These are phyloP conservation scores for Isoetes taiwanensis DNA, from an alignment of 75 land plant genomes.

Conservation along the genomic window DNA sequence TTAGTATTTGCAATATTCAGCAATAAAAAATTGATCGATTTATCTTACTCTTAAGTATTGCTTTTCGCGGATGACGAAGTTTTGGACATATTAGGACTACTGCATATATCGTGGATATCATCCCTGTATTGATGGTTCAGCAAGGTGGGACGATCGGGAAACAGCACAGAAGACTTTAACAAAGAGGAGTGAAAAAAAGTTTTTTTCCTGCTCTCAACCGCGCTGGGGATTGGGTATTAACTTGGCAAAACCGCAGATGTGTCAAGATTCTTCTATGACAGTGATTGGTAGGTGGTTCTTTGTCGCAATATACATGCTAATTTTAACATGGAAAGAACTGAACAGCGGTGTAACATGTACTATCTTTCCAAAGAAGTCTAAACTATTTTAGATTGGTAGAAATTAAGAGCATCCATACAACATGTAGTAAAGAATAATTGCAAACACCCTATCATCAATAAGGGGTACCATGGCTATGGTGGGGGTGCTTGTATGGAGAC, in stretches of 20 bases:
- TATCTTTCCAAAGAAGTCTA: not conserved
- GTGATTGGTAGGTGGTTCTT: slow-evolving; percentile 58
- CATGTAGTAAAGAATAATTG: too few species aligned
- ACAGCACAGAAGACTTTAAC: slow-evolving; percentile 81
- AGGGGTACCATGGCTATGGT: too few species aligned
- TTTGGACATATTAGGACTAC: slow-evolving; percentile 91
- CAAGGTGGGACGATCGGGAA: slow-evolving; percentile 95
- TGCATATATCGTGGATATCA: slow-evolving; percentile 63
- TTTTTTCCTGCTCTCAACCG: slow-evolving; percentile 89
- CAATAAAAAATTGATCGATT: too few species aligned
- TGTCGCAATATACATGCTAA: too few species aligned
- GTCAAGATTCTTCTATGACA: slow-evolving; percentile 95
- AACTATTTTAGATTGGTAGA: not conserved
- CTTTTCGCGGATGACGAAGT: slow-evolving; percentile 91
- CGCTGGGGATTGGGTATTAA: slow-evolving; percentile 99
- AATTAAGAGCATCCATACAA: too few species aligned
- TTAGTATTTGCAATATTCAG: too few species aligned
- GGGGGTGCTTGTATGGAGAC: too few species aligned
- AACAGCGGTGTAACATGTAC: too few species aligned
- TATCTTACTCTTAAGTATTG: too few species aligned
- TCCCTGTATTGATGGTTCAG: slow-evolving; percentile 96
- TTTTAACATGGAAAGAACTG: too few species aligned
- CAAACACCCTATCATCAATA: too few species aligned
- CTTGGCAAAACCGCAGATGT: slow-evolving; percentile 94
- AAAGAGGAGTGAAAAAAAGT: slow-evolving; percentile 83